These are phyloP conservation scores for Yamadazyma blattariae DNA, from an alignment of 1,139 yeast genomes.

Conservation along the genomic window DNA sequence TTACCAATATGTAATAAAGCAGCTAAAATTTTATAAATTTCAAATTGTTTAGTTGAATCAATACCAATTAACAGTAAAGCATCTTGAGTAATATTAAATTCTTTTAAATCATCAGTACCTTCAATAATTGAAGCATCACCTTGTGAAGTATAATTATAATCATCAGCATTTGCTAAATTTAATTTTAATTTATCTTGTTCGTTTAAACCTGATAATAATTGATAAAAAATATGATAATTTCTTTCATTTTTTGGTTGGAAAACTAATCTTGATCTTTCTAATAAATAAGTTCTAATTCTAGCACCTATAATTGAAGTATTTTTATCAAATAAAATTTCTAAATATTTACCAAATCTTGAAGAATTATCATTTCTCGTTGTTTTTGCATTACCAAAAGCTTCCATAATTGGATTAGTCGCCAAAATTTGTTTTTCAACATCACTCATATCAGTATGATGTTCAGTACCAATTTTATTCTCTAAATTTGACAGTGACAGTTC, in stretches of 20 bases:
- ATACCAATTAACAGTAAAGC: constrained; percentile 84
- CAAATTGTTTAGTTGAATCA: constrained; percentile 52
- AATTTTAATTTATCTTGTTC: constrained; percentile 56
- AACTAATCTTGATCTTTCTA: constrained; percentile 91
- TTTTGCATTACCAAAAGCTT: constrained; percentile 97
- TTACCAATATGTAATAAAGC: constrained; percentile 94
- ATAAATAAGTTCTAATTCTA: constrained; percentile 82
- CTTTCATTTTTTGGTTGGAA: constrained; percentile 89
- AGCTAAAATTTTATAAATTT: constrained; percentile 77
- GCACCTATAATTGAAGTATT: constrained; percentile 87
- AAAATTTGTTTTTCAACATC: constrained; percentile 91
- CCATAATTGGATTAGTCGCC: constrained; percentile 98
- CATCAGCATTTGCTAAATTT: constrained; percentile 61
- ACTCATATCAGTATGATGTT: constrained; percentile 70
- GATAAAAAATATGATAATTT: constrained; percentile 95
- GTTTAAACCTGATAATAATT: constrained; percentile 75
- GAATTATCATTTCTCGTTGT: constrained; percentile 97
- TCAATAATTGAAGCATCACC: constrained; percentile 76
- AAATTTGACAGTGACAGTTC: constrained; percentile 50
- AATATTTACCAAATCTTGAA: constrained; percentile 93
- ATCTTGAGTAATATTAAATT: constrained; percentile 68
- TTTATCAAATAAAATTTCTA: constrained; percentile 82
- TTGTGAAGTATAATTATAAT: constrained; percentile 82
- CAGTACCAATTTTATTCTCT: constrained; percentile 35
- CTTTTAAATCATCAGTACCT: constrained; percentile 80